Percentiles rank a stretch among this genome's conserved stretches.
Evolutionary conservation across 2,329 filamentous ascomycete genomes (phyloP).

Genomic region (Colletotrichum melonis): DNA sequence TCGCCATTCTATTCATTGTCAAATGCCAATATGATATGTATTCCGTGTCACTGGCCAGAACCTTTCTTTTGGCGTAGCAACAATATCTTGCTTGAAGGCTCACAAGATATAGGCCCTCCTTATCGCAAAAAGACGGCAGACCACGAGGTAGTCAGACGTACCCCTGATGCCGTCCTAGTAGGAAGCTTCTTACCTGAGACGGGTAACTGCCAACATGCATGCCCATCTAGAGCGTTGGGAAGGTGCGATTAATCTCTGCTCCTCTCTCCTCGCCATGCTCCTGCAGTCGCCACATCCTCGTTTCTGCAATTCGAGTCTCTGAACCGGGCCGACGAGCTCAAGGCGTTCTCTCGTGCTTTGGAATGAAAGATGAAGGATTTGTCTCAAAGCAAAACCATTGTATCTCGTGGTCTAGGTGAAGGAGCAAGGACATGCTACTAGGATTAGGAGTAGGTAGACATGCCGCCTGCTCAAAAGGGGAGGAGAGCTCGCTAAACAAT

Average conservation of each 20-base stretch:
- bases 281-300: not conserved
- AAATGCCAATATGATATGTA: too few relatives aligned
- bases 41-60: too few relatives aligned
- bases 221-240: not conserved
- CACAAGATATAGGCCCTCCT: too few relatives aligned
- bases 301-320: not conserved
- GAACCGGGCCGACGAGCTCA: not conserved
- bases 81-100: too few relatives aligned
- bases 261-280: not conserved
- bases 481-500: not conserved
- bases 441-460: not conserved
- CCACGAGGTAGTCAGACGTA: too few relatives aligned
- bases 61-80: too few relatives aligned
- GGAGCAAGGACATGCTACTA: not conserved
- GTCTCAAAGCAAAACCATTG: not conserved
- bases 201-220: not conserved
- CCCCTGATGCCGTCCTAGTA: too few relatives aligned
- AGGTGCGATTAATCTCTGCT: not conserved
- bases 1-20: too few relatives aligned
- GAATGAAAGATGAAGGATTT: fast-evolving
- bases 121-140: too few relatives aligned
- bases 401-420: not conserved
- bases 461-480: not conserved
- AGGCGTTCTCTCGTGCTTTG: not conserved
- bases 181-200: too few relatives aligned